Percentiles rank a stretch among this genome's conserved stretches.
Evolutionary conservation across 805 yeast genomes (phyloP).

Genomic region (Maudiozyma serrabonitensis): DNA sequence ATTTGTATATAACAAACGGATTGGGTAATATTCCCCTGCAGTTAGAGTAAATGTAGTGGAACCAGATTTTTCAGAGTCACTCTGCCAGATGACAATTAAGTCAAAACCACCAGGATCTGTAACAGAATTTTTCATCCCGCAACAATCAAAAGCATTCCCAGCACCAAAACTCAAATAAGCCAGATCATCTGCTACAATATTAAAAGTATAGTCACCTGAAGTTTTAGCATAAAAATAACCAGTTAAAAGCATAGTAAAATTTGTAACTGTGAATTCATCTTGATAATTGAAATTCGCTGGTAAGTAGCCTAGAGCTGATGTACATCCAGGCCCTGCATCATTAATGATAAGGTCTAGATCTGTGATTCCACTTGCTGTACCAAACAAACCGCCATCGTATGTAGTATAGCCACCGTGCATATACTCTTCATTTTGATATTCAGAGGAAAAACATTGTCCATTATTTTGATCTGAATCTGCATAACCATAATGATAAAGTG

Average conservation of each 20-base stretch:
- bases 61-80: not conserved
- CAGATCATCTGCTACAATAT: slow-evolving; percentile 26
- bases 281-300: not conserved
- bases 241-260: slow-evolving; percentile 20
- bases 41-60: not conserved
- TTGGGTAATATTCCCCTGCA: slow-evolving; percentile 11
- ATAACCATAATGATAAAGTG: not conserved
- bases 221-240: slow-evolving; percentile 23
- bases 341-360: not conserved
- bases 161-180: slow-evolving; percentile 17
- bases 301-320: not conserved
- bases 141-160: slow-evolving; percentile 21
- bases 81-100: slow-evolving; percentile 1
- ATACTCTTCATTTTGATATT: not conserved
- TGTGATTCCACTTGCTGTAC: not conserved
- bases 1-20: slow-evolving; percentile 13
- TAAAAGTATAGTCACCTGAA: slow-evolving; percentile 26
- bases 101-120: not conserved
- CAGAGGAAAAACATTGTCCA: not conserved
- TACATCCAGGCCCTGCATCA: not conserved
- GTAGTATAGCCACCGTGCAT: not conserved
- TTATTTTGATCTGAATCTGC: not conserved
- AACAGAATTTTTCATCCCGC: not conserved
- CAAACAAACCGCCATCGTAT: not conserved
- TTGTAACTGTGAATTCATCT: slow-evolving; percentile 3